phyloP scores from a whole-genome alignment of 192 early-diverging fungal species.

The Backusella sp. region DNA sequence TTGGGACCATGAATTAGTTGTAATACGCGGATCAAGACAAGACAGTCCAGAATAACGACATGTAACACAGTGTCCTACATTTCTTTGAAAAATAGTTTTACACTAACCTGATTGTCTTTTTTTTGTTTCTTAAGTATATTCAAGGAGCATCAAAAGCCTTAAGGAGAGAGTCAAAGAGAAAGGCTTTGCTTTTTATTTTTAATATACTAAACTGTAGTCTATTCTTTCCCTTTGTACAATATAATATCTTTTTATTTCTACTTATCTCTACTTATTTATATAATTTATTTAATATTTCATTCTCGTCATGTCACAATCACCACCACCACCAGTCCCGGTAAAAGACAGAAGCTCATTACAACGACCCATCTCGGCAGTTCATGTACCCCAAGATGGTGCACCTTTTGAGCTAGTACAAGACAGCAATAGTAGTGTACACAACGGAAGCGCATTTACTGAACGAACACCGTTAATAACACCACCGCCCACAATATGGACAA shows the following conservation, averaged over 20 bases:
- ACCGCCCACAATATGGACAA: constrained; percentile 24
- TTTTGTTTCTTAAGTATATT: neutral
- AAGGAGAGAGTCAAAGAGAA: neutral
- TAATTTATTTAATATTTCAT: neutral
- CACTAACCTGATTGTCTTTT: neutral
- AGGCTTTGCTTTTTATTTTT: neutral
- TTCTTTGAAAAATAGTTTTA: neutral
- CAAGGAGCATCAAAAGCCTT: neutral
- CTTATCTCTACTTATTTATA: neutral
- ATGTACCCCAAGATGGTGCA: neutral
- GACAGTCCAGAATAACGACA: neutral
- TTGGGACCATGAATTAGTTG: neutral
- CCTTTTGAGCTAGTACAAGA: neutral
- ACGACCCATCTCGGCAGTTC: neutral
- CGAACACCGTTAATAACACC: constrained; percentile 10
- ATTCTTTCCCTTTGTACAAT: neutral
- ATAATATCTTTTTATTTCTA: neutral
- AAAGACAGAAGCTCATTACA: neutral
- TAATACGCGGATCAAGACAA: neutral
- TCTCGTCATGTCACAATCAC: neutral
- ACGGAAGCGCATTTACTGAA: neutral
- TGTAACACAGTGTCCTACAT: neutral
- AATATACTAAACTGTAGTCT: neutral
- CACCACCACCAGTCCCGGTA: neutral
- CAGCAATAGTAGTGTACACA: neutral